phyloP scores from a whole-genome alignment of 495 filamentous ascomycete genomes.

The Penicillium steckii region DNA sequence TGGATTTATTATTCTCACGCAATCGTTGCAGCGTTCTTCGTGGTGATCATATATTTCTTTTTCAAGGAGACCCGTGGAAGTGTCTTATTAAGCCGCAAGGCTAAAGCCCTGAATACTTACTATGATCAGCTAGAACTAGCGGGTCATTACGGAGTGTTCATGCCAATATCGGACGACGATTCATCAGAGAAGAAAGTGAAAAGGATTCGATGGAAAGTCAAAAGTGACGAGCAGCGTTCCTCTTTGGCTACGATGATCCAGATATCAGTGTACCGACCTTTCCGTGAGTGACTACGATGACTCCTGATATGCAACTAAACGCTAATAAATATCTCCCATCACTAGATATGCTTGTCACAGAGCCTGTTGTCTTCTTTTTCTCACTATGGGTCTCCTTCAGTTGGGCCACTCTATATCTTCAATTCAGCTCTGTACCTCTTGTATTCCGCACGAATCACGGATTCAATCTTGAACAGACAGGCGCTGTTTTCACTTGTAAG shows the following conservation, averaged over 20 bases:
- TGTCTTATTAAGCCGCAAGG: constrained; percentile 79
- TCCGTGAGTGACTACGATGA: constrained; percentile 46
- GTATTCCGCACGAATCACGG: constrained; percentile 69
- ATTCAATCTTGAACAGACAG: constrained; percentile 66
- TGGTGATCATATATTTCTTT: constrained; percentile 60
- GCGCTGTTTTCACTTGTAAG: constrained; percentile 66
- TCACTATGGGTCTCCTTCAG: constrained; percentile 87
- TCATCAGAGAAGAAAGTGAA: constrained; percentile 35
- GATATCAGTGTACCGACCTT: constrained; percentile 73
- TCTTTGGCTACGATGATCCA: constrained; percentile 69
- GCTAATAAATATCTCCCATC: constrained; percentile 5
- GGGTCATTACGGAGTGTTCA: constrained; percentile 64
- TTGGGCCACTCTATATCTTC: constrained; percentile 88
- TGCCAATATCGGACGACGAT: constrained; percentile 30
- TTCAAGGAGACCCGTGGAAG: constrained; percentile 84
- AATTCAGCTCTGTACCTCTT: constrained; percentile 74
- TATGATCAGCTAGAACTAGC: constrained; percentile 68
- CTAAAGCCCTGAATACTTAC: constrained; percentile 70
- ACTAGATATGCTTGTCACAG: constrained; percentile 73
- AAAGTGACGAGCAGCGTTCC: constrained; percentile 75
- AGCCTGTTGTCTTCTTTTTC: constrained; percentile 94
- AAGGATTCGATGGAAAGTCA: constrained; percentile 82
- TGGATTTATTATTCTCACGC: constrained; percentile 91
- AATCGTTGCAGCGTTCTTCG: constrained; percentile 63
- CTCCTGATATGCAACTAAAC: neutral